Evolutionary conservation across 805 yeast genomes (phyloP), one percentile per base, ranked within the genome.

Genomic region (Priceomyces castillae): DNA sequence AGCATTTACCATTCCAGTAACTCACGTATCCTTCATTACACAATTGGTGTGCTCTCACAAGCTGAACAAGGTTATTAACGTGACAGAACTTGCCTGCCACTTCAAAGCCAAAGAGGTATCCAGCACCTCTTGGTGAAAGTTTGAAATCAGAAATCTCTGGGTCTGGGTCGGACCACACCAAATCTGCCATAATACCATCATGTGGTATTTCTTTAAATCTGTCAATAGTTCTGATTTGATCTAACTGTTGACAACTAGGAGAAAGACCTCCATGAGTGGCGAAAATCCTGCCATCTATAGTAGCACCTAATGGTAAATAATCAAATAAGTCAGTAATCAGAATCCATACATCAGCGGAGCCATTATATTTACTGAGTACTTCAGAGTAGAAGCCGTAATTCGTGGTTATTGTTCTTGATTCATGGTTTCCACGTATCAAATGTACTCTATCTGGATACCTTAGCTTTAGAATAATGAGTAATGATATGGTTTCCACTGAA

Each of bases 121-220:
- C 99, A 1, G 99, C 99, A 33, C 99, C 99, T 56, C 99, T 67
- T 1, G 99, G 96, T 23, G 90, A 82, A 16, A 94, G 77, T 51
- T 90, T 84, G 62, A 94, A 94, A 56, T 90, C 96, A 53, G 69
- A 54, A 43, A 72, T 71, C 43, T 85, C 87, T 25, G 86, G 85
- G 62, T 95, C 98, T 0, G 99, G 99, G 59, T 94, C 99, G 17
- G 94, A 84, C 99, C 99, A 94, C 15, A 94, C 98, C 40, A 94
- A 70, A 62, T 94, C 99, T 1, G 99, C 99, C 97, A 94, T 94
- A 12, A 97, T 96, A 0, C 99, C 99, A 61, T 94, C 99, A 54
- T 95, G 99, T 0, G 99, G 99, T 10, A 95, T 89, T 61, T 94
- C 99, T 51, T 83, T 80, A 59, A 90, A 92, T 46, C 99, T 64